phyloP scores from a whole-genome alignment of 1,284 basidiomycete species.

The Flammula alnicola region DNA sequence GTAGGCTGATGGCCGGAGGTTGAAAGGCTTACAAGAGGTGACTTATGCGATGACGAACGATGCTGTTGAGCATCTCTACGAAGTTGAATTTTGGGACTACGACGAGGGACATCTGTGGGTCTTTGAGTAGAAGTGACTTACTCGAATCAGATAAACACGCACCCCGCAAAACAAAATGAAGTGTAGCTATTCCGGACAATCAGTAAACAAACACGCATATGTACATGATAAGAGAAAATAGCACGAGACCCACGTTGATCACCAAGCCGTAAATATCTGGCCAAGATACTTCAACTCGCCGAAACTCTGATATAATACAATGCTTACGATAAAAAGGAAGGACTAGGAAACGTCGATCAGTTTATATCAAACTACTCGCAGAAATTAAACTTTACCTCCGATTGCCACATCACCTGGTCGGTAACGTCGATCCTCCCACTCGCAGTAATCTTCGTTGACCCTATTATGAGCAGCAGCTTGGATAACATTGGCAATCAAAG shows the following conservation, averaged over 20 bases:
- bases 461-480: constrained; percentile 55
- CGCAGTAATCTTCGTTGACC: constrained; percentile 42
- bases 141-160: constrained; percentile 19
- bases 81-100: constrained; percentile 77
- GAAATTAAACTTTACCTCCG: constrained; percentile 25
- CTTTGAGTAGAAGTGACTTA: not conserved
- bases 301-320: not conserved
- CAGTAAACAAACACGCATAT: not conserved
- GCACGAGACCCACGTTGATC: constrained; percentile 49
- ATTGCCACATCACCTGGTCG: constrained; percentile 53
- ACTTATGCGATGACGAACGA: constrained; percentile 68
- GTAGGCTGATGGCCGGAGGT: not conserved
- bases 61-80: constrained; percentile 66
- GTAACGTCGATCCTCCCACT: constrained; percentile 44
- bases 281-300: not conserved
- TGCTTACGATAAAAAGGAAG: constrained; percentile 48
- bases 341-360: constrained; percentile 33
- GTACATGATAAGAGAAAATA: not conserved
- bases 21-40: constrained; percentile 57
- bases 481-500: constrained; percentile 61
- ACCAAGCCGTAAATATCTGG: constrained; percentile 77
- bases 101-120: constrained; percentile 61
- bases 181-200: constrained; percentile 46
- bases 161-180: constrained; percentile 60
- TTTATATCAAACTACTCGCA: not conserved